phyloP scores from a whole-genome alignment of 768 basidiomycete species.

The Kwoniella bestiolae region DNA sequence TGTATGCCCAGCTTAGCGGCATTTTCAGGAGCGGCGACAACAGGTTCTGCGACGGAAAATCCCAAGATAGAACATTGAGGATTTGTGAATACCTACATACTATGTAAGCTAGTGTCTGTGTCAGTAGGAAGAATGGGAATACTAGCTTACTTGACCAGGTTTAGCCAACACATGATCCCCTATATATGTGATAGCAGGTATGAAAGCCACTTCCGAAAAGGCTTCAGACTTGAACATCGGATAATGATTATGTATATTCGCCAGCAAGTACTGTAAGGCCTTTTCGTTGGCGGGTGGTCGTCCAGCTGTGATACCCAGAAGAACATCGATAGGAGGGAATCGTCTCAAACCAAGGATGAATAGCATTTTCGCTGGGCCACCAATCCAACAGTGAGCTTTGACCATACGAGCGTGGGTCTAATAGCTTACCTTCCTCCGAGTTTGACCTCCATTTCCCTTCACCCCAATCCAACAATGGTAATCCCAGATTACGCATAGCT shows the following conservation, averaged over 20 bases:
- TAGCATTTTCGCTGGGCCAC: constrained; percentile 69
- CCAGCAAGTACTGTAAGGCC: constrained; percentile 81
- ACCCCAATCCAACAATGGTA: constrained; percentile 90
- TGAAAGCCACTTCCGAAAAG: constrained; percentile 67
- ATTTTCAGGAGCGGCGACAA: constrained; percentile 59
- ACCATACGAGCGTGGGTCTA: no score
- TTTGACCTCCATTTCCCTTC: constrained; percentile 75
- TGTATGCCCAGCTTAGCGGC: constrained; percentile 69
- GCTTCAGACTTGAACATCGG: constrained; percentile 39
- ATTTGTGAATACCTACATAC: constrained; percentile 71
- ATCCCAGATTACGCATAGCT: constrained; percentile 69
- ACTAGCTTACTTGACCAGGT: constrained; percentile 67
- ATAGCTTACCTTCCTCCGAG: constrained; percentile 82
- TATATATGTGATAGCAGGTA: constrained; percentile 70
- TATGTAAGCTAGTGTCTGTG: constrained; percentile 1
- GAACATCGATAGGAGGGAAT: constrained; percentile 68
- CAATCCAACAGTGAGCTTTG: no score
- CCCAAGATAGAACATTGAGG: constrained; percentile 74
- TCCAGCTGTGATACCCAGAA: constrained; percentile 73
- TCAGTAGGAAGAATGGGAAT: no score
- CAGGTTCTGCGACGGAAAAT: constrained; percentile 66
- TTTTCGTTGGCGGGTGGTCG: constrained; percentile 52
- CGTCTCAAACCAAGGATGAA: constrained; percentile 64
- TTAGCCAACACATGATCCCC: constrained; percentile 64
- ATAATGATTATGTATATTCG: constrained; percentile 69